Conservation (phyloP, 164 flowering plant genomes). For the Akebia trifoliata region DNA sequence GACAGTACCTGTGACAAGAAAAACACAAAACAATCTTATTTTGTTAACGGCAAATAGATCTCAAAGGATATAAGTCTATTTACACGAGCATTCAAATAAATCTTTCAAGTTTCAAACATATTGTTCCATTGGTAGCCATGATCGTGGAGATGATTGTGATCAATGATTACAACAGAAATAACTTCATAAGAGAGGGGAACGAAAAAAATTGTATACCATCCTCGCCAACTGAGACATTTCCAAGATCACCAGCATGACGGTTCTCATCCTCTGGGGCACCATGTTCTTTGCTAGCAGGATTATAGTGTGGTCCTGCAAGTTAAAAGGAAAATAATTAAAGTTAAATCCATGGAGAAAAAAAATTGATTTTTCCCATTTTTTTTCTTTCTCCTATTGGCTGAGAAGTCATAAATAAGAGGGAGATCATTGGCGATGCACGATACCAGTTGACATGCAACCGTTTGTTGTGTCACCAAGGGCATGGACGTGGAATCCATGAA, state of each 20-base stretch:
- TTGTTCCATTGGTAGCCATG: no score
- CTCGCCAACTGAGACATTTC: slow-evolving; percentile 69
- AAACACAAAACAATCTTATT: background rate
- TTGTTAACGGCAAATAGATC: background rate
- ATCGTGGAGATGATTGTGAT: no score
- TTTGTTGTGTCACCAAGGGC: slow-evolving; percentile 98
- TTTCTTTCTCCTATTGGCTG: no score
- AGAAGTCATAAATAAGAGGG: no score
- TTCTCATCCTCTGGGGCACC: slow-evolving; percentile 88
- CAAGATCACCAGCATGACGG: slow-evolving; percentile 99
- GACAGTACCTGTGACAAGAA: slow-evolving; percentile 53
- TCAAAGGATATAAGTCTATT: no score
- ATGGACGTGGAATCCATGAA: slow-evolving; percentile 96
- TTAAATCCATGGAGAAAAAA: no score
- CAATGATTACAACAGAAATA: no score
- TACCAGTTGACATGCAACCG: slow-evolving; percentile 99
- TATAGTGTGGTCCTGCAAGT: slow-evolving; percentile 65
- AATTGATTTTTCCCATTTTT: no score
- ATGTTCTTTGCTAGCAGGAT: slow-evolving; percentile 81
- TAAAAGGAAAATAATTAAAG: no score
- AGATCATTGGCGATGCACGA: background rate
- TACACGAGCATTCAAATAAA: no score
- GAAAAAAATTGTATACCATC: slow-evolving; percentile 54
- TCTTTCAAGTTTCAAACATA: no score
- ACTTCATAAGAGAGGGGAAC: background rate